A percentile compares a stretch with the other conserved stretches of the same genome.
These are phyloP conservation scores for Aspergillus uvarum DNA, from an alignment of 2,329 filamentous ascomycete genomes.

Conservation along the genomic window DNA sequence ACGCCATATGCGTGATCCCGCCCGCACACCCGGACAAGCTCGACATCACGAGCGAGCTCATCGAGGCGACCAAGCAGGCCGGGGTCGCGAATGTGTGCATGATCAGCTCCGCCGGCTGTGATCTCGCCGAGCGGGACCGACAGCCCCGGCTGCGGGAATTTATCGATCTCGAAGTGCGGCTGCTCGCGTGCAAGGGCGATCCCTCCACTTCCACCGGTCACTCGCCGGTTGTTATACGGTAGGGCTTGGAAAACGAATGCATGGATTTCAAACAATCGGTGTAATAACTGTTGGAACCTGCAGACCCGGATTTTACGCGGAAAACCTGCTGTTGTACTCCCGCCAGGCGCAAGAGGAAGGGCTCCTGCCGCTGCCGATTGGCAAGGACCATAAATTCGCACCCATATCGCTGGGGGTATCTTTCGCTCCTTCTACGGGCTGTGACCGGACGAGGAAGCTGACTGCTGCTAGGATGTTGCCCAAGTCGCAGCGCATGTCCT, in stretches of 20 bases:
- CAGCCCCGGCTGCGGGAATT: conserved; percentile 55
- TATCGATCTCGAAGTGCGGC: conserved; percentile 49
- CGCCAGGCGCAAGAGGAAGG: conserved; percentile 49
- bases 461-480: conserved; percentile 46
- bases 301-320: conserved; percentile 53
- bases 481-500: conserved; percentile 52
- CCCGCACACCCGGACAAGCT: conserved; percentile 50
- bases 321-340: conserved; percentile 53
- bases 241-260: not conserved
- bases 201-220: conserved; percentile 38
- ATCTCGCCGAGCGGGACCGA: conserved; percentile 50
- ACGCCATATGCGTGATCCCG: conserved; percentile 53
- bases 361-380: conserved; percentile 49
- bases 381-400: conserved; percentile 51
- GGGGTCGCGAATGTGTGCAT: conserved; percentile 49
- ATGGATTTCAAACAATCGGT: too few relatives aligned
- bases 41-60: conserved; percentile 48
- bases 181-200: conserved; percentile 49
- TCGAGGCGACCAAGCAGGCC: conserved; percentile 48
- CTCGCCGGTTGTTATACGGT: conserved; percentile 50
- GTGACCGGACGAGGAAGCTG: not conserved
- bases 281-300: too few relatives aligned
- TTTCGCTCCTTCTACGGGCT: not conserved
- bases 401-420: conserved; percentile 50
- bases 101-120: conserved; percentile 51